These are phyloP conservation scores for Glomus cerebriforme DNA, from an alignment of 192 early-diverging fungal species.

Conservation along the genomic window DNA sequence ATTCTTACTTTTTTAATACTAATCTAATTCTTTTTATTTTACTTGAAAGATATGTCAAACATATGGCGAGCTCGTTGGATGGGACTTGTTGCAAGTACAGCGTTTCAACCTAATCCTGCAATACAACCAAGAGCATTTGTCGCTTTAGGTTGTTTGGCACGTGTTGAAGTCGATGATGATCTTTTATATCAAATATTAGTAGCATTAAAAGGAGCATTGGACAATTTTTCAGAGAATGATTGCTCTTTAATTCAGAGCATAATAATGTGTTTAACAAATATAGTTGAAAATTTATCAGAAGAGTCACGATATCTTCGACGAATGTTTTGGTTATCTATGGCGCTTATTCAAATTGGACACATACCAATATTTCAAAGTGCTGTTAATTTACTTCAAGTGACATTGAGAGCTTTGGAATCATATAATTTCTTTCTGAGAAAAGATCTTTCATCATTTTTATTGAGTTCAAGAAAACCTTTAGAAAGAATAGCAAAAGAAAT, in stretches of 20 bases:
- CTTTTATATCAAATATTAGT: constrained; percentile 89
- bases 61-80: constrained; percentile 92
- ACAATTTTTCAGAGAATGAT: constrained; percentile 82
- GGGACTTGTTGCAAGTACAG: constrained; percentile 83
- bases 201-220: constrained; percentile 81
- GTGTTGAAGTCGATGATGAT: constrained; percentile 90
- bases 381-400: constrained; percentile 65
- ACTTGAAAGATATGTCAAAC: constrained; percentile 66
- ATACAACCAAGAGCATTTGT: constrained; percentile 95
- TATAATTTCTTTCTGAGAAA: constrained; percentile 70
- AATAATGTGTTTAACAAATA: constrained; percentile 86
- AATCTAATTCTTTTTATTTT: background rate
- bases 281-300: constrained; percentile 76
- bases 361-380: constrained; percentile 75
- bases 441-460: constrained; percentile 68
- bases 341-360: constrained; percentile 85
- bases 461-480: constrained; percentile 71
- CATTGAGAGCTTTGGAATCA: constrained; percentile 74
- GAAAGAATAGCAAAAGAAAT: constrained; percentile 68
- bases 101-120: constrained; percentile 93
- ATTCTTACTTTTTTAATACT: background rate
- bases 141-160: constrained; percentile 81
- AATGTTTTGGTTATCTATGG: constrained; percentile 90
- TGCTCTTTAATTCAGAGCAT: constrained; percentile 81
- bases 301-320: constrained; percentile 82